Evolutionary conservation across 208 protist genomes (phyloP), one percentile per base, ranked within the genome.

Genomic region (Crithidia fasciculata): DNA sequence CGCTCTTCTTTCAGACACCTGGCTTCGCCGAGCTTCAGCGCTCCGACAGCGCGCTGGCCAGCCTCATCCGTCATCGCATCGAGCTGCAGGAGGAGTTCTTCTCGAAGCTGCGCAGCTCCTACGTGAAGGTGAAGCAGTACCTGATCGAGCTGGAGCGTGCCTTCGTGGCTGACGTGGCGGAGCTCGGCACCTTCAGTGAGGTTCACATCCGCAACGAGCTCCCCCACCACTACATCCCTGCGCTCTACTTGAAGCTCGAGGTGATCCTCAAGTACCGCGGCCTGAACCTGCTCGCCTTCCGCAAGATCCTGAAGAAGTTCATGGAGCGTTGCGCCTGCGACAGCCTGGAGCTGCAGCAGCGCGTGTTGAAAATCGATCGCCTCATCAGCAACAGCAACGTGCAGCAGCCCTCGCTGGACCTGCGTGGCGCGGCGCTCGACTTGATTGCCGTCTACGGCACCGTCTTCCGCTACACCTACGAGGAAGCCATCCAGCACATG

Each of bases 251-350:
- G 36, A 82, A 85, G 52, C 72, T 94, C 7, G 82, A 93, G 67
- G 54, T 80, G 4, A 86, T 96, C 8, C 39, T 85, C 37, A 83
- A 84, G 71, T 96, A 93, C 79, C 88, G 91, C 53, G 71, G 57
- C 0, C 75, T 96, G 19, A 96, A 96, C 63, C 71, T 94, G 36
- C 59, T 86, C 3, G 88, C 89, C 3, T 88, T 94, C 68, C 89
- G 87, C 43, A 90, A 91, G 55, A 90, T 94, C 39, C 56, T 96
- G 68, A 84, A 88, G 45, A 96, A 96, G 74, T 96, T 93, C 64
- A 57, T 93, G 13, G 79, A 90, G 62, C 87, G 91, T 49, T 94
- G 88, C 75, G 88, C 89, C 40, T 79, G 71, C 58, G 91, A 94
- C 81, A 87, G 81, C 45, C 76, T 94, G 9, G 77, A 86, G 64